phyloP scores from a whole-genome alignment of 2,329 filamentous ascomycete species.

The Taxawa tesnikishii region DNA sequence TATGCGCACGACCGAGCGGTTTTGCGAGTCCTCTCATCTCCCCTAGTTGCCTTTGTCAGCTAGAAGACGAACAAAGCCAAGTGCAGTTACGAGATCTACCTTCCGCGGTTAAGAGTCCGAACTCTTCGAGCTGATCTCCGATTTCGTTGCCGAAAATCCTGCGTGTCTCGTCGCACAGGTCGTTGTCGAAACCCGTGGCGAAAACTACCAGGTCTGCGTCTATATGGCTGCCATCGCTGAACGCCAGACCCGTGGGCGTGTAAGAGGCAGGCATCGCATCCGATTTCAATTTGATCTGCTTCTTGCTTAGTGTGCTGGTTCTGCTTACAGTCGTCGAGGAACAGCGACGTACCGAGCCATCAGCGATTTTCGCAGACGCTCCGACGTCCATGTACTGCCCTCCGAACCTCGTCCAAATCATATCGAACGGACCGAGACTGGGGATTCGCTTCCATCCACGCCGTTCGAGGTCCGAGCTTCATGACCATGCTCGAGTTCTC shows the following conservation, averaged over 20 bases:
- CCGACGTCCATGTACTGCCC: constrained; percentile 31
- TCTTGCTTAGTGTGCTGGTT: constrained; percentile 15
- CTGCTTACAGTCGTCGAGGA: constrained; percentile 13
- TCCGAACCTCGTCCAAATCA: constrained; percentile 25
- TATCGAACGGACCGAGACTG: constrained; percentile 12
- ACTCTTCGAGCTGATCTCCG: constrained; percentile 28
- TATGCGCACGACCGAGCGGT: constrained; percentile 19
- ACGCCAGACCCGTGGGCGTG: constrained; percentile 26
- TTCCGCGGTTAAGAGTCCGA: constrained; percentile 33
- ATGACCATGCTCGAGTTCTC: constrained; percentile 17
- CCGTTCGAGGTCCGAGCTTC: constrained; percentile 16
- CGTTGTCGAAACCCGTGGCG: constrained; percentile 32
- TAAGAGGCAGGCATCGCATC: constrained; percentile 12
- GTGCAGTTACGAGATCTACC: no score
- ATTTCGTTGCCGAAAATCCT: constrained; percentile 28
- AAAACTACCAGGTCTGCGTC: constrained; percentile 35
- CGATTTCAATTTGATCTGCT: constrained; percentile 11
- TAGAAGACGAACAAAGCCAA: no score
- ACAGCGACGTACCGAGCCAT: constrained; percentile 22
- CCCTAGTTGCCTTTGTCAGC: no score
- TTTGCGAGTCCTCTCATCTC: constrained; percentile 32
- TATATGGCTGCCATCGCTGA: constrained; percentile 29
- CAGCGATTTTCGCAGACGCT: constrained; percentile 18
- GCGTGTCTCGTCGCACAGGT: constrained; percentile 26
- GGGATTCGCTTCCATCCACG: constrained; percentile 4